Conservation (phyloP, 2,329 filamentous ascomycete genomes). For the Nigrograna mackinnonii region DNA sequence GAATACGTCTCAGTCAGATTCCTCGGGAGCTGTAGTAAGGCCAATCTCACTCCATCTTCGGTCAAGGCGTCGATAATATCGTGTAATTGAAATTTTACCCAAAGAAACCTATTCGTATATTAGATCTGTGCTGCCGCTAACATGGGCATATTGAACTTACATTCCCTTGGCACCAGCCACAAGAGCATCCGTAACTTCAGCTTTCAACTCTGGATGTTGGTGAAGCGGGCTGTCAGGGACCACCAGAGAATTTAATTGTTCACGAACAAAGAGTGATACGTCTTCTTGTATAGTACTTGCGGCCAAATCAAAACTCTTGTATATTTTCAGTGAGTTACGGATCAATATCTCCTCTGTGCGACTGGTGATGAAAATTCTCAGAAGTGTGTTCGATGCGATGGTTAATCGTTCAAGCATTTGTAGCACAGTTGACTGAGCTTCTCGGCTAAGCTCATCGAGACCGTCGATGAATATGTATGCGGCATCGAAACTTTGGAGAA, state of each 20-base stretch:
- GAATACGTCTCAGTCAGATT: slow-evolving; percentile 27
- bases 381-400: neutral
- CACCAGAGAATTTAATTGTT: slow-evolving; percentile 4
- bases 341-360: slow-evolving; percentile 14
- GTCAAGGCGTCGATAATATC: slow-evolving; percentile 29
- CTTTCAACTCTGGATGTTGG: slow-evolving; percentile 3
- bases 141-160: slow-evolving; percentile 9
- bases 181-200: slow-evolving; percentile 14
- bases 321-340: slow-evolving; percentile 1
- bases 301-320: slow-evolving; percentile 7
- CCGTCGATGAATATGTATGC: slow-evolving; percentile 17
- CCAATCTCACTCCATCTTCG: slow-evolving; percentile 21
- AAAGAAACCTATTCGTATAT: slow-evolving; percentile 41
- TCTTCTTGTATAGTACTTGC: slow-evolving; percentile 2
- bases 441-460: slow-evolving; percentile 14
- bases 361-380: slow-evolving; percentile 18
- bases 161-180: slow-evolving; percentile 16
- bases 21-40: slow-evolving; percentile 25
- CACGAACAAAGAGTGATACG: slow-evolving; percentile 13
- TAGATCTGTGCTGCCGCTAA: too few relatives aligned
- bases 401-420: slow-evolving; percentile 6
- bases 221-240: slow-evolving; percentile 5
- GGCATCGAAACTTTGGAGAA: too few relatives aligned
- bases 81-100: slow-evolving; percentile 32
- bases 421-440: slow-evolving; percentile 5